Evolutionary conservation across 2,329 filamentous ascomycete genomes (phyloP).

Genomic region (Fusarium sp.): DNA sequence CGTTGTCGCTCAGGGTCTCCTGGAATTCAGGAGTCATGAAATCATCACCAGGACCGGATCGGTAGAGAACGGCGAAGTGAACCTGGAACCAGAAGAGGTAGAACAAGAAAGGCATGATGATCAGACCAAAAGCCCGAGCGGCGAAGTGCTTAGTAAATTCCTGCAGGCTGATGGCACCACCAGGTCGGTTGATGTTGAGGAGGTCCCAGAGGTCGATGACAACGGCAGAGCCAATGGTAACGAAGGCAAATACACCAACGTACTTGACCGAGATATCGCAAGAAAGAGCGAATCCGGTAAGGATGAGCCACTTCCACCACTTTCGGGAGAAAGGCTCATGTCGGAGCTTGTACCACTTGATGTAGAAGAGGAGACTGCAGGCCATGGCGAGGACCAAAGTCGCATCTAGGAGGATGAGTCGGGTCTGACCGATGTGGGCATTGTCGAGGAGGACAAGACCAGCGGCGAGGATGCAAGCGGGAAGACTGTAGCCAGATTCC

Average conservation of each 20-base stretch:
- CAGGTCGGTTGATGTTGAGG: conserved; percentile 84
- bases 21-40: conserved; percentile 99
- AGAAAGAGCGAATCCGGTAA: conserved; percentile 93
- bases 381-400: conserved; percentile 97
- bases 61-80: conserved; percentile 88
- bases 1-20: conserved; percentile 93
- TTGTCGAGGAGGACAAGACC: conserved; percentile 94
- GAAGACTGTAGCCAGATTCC: conserved; percentile 97
- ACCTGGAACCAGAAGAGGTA: conserved; percentile 99
- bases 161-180: conserved; percentile 80
- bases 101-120: conserved; percentile 93
- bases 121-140: conserved; percentile 85
- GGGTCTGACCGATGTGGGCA: conserved; percentile 95
- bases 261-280: conserved; percentile 99
- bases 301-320: conserved; percentile 99
- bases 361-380: conserved; percentile 90
- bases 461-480: conserved; percentile 87
- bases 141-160: conserved; percentile 90
- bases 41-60: conserved; percentile 94
- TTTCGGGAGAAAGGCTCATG: conserved; percentile 90
- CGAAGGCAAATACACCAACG: conserved; percentile 94
- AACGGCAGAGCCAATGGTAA: conserved; percentile 95
- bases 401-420: conserved; percentile 92
- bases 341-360: conserved; percentile 96
- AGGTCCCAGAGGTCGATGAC: conserved; percentile 95